Evolutionary conservation across 1,139 yeast genomes (phyloP), one percentile per base, ranked within the genome.

Genomic region (Zygosaccharomyces sapae): DNA sequence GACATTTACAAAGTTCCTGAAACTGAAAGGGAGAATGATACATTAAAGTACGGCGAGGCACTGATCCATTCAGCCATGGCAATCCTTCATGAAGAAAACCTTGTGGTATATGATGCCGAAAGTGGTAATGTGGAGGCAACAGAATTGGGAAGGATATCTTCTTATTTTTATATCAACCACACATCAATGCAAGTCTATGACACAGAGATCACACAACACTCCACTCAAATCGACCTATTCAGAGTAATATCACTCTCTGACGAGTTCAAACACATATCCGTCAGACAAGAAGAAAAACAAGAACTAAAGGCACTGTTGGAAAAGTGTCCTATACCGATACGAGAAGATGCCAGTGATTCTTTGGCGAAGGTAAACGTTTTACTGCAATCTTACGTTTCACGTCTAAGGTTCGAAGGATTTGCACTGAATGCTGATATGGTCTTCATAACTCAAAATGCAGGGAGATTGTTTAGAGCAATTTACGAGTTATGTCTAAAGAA

Each of bases 391-490:
- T 89, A 86, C 59, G 84, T 94, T 13, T 86, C 97, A 1, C 69
- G 83, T 31, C 69, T 90, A 35, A 70, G 74, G 8, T 70, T 94
- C 12, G 95, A 86, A 2, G 98, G 97, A 0, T 87, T 87, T 70
- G 97, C 97, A 0, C 69, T 94, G 50, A 80, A 85, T 75, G 82
- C 97, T 0, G 99, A 94, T 69, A 89, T 90, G 97, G 76, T 87
- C 3, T 92, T 87, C 60, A 80, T 94, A 36, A 86, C 94, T 0
- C 98, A 92, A 64, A 87, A 95, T 33, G 97, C 97, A 0, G 95
- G 95, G 5, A 77, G 99, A 62, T 68, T 94, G 37, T 71, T 90
- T 45, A 71, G 97, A 45, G 97, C 98, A 0, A 77, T 94, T 54
- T 83, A 78, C 62, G 97, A 92, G 61, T 79, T 92, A 22, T 77